Base-by-base conservation (phyloP, 2,329 filamentous ascomycete genomes). In the Ambrosiella xylebori region DNA sequence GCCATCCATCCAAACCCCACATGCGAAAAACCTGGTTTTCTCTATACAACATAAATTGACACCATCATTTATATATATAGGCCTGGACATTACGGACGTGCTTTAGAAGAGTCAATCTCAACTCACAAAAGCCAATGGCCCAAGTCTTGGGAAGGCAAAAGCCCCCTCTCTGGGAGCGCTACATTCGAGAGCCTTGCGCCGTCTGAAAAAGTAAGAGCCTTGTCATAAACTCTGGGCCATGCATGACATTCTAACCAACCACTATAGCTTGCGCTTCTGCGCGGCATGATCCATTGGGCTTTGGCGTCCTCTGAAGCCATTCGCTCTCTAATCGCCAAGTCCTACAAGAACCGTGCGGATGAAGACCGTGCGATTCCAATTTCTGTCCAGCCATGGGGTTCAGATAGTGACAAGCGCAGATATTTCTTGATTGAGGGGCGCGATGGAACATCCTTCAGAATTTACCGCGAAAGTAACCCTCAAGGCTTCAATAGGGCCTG, bases 361-460 rank as follows among this genome's bases (percentile, higher is more conserved):
- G 78, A 84, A 64, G 81, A 85, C 63, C 68, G 80, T 52, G 96
- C 96, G 67, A 88, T 96, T 64, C 86, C 90, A 7, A 76, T 94
- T 40, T 90, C 88, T 0, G 86, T 95, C 51, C 89, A 95, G 67
- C 82, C 88, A 3, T 96, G 90, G 90, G 90, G 90, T 7, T 79
- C 81, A 11, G 90, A 95, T 68, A 88, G 86, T 63, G 84, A 95
- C 65, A 95, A 93, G 74, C 83, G 93, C 58, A 83, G 89, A 61
- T 98, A 97, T 71, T 98, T 86, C 74, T 75, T 98, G 53, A 80
- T 98, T 62, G 93, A 98, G 71, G 93, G 93, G 11, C 80, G 88
- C 64, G 91, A 97, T 65, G 90, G 98, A 69, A 97, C 91, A 2
- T 80, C 86, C 62, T 98, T 98, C 70, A 81, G 93, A 62, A 80